Conservation (phyloP, 2,329 filamentous ascomycete genomes). For the Trichoderma sp. region DNA sequence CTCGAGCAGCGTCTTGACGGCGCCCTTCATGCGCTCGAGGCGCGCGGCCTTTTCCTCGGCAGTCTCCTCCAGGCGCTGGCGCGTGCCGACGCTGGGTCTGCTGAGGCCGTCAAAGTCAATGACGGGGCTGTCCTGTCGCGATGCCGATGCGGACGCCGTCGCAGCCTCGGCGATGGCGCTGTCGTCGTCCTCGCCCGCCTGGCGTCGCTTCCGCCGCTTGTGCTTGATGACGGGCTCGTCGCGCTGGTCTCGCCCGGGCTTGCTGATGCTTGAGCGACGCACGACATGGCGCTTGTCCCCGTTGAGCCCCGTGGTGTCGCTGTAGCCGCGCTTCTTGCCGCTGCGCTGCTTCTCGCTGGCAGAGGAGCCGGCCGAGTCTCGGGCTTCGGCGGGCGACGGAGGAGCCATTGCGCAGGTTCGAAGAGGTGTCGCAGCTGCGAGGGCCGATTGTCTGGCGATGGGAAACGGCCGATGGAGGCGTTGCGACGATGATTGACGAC, state of each 20-base stretch:
- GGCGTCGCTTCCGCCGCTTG: constrained; percentile 22
- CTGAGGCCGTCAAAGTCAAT: constrained; percentile 66
- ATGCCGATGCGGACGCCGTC: not conserved
- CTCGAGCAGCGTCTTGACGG: constrained; percentile 67
- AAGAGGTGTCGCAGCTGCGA: constrained; percentile 1
- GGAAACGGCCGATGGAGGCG: not conserved
- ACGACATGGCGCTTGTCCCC: constrained; percentile 12
- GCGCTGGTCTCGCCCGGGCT: constrained; percentile 23
- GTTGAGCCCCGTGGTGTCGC: constrained; percentile 17
- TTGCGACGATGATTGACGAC: constrained; percentile 1
- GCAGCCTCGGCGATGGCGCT: constrained; percentile 5
- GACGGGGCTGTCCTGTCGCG: constrained; percentile 50
- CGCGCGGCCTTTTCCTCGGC: constrained; percentile 49
- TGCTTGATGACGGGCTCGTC: constrained; percentile 25
- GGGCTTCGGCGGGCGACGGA: constrained; percentile 14
- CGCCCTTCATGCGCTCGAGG: constrained; percentile 61
- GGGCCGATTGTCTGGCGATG: not conserved
- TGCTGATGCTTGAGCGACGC: constrained; percentile 28
- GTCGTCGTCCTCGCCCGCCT: not conserved
- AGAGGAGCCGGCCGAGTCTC: constrained; percentile 23
- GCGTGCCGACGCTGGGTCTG: constrained; percentile 64
- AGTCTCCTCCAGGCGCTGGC: constrained; percentile 61
- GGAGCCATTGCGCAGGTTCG: constrained; percentile 4
- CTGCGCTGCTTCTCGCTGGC: constrained; percentile 26
- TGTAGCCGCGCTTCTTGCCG: constrained; percentile 17